Evolutionary conservation across 78 protist species (phyloP), one percentile per base, ranked within the genome.

Genomic region (Speleostelium caveatum): DNA sequence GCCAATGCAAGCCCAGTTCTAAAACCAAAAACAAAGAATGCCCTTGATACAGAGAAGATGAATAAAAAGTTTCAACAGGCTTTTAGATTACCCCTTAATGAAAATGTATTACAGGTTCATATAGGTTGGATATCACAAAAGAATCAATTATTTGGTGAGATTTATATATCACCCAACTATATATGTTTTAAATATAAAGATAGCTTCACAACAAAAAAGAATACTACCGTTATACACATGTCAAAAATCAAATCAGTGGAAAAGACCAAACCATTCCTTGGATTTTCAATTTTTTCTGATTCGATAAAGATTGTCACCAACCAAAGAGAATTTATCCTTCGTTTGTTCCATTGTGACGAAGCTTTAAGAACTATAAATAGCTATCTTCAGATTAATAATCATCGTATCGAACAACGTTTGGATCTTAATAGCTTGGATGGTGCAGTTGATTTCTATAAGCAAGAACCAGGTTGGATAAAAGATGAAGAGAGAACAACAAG

Each of bases 311-410:
- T 83, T 28, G 42, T 42, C 4, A 73, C 75, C 2, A 38, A 22
- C 8, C 24, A 28, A 3, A 49, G 90, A 39, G 49, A 35, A 30
- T 5, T 83, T 16, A 42, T 33, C 0, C 1, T 83, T 38, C 26
- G 90, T 38, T 59, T 83, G 66, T 32, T 83, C n/a, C 90, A 83
- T 59, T 83, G 90, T 32, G 72, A 83, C 32, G 90, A 83, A 42
- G 90, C 90, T 58, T 30, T 83, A n/a, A 51, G 58, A 21, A 83
- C 90, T 21, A 83, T 83, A 78, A 39, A 24, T 26, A 83, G 33
- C 33, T 83, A 83, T 42, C 69, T 67, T 22, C 6, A 45, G 6
- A 45, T 10, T 45, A 6, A 45, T 45, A 10, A 6, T 45, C 6
- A 45, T 14, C n/a, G 6, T 10, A 45, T 6, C 6, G 53, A 45